Evolutionary conservation across 2,329 filamentous ascomycete species (phyloP).

Genomic region (Fusarium foetens): DNA sequence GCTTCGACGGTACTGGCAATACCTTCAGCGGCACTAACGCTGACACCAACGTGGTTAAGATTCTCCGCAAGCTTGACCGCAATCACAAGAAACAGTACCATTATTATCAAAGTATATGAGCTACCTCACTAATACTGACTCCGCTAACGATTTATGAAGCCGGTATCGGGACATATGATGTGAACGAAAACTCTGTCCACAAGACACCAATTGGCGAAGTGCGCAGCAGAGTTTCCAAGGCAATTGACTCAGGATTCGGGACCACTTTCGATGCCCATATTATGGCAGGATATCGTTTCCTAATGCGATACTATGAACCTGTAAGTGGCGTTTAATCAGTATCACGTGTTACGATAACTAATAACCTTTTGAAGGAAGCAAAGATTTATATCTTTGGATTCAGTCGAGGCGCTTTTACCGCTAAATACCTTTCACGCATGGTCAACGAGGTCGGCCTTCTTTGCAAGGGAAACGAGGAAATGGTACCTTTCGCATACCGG

Average conservation of each 20-base stretch:
- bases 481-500: slow-evolving; percentile 61
- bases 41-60: slow-evolving; percentile 65
- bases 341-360: background rate
- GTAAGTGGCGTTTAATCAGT: slow-evolving; percentile 34
- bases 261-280: slow-evolving; percentile 62
- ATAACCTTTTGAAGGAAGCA: slow-evolving; percentile 49
- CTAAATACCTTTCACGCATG: slow-evolving; percentile 62
- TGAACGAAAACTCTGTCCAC: slow-evolving; percentile 54
- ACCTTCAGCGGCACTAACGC: slow-evolving; percentile 56
- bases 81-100: slow-evolving; percentile 56
- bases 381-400: slow-evolving; percentile 66
- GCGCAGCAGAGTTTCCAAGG: slow-evolving; percentile 50
- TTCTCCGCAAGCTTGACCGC: slow-evolving; percentile 58
- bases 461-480: slow-evolving; percentile 62
- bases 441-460: slow-evolving; percentile 59
- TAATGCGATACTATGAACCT: slow-evolving; percentile 62
- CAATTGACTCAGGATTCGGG: slow-evolving; percentile 56
- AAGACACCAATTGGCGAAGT: slow-evolving; percentile 49
- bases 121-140: fast-evolving
- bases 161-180: slow-evolving; percentile 61
- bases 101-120: slow-evolving; percentile 58
- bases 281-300: slow-evolving; percentile 61
- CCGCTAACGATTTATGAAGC: slow-evolving; percentile 41
- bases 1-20: slow-evolving; percentile 61
- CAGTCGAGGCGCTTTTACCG: slow-evolving; percentile 62